phyloP scores from a whole-genome alignment of 225 moss, liverwort and hornwort genomes.

The Anthoceros angustus region DNA sequence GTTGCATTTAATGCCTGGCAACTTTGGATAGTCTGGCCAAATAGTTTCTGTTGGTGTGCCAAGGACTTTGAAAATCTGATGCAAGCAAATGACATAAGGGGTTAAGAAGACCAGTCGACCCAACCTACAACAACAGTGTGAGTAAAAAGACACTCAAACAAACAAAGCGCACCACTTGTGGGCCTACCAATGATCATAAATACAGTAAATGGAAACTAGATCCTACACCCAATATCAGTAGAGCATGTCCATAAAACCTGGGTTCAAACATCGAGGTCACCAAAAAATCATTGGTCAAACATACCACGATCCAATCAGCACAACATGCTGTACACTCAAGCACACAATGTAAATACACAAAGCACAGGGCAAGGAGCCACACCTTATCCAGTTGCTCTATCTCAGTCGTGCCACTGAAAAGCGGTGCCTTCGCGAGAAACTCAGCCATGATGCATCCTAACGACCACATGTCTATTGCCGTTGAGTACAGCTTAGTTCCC shows the following conservation, averaged over 20 bases:
- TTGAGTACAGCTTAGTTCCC: slow-evolving; percentile 25
- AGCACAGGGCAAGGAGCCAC: neutral
- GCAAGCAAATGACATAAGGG: neutral
- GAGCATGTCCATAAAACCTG: too few species aligned
- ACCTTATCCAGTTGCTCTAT: slow-evolving; percentile 35
- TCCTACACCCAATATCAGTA: too few species aligned
- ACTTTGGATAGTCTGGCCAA: slow-evolving; percentile 28
- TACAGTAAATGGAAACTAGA: too few species aligned
- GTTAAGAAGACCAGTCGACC: neutral
- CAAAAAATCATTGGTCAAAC: neutral
- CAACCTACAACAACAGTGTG: neutral
- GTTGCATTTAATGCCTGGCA: slow-evolving; percentile 18
- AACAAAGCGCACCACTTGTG: neutral
- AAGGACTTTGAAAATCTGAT: slow-evolving; percentile 29
- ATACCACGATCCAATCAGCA: neutral
- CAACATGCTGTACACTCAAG: too few species aligned
- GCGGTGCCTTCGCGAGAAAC: slow-evolving; percentile 22
- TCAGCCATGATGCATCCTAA: slow-evolving; percentile 38
- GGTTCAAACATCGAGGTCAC: too few species aligned
- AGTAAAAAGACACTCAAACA: neutral
- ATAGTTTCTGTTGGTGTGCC: slow-evolving; percentile 33
- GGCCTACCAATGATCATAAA: neutral
- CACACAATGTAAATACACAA: neutral
- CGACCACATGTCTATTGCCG: slow-evolving; percentile 36
- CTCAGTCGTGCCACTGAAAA: slow-evolving; percentile 25